Evolutionary conservation across 768 basidiomycete species (phyloP).

Genomic region (Tricholoma hemisulphureum): DNA sequence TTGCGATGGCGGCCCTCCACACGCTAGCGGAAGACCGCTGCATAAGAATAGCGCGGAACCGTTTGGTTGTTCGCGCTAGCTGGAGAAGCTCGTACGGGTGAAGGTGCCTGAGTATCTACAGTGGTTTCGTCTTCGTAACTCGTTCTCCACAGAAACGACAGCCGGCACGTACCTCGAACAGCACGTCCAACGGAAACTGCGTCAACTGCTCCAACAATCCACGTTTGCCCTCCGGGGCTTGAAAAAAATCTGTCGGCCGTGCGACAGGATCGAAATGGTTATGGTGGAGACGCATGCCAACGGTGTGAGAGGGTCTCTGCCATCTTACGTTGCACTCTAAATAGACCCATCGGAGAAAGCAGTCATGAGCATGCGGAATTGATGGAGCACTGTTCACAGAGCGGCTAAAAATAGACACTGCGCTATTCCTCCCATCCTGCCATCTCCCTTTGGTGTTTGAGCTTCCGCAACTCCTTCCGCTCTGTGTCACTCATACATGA

Average conservation of each 20-base stretch:
- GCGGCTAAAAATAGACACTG: conserved; percentile 28
- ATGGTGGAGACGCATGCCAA: not conserved
- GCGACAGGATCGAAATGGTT: not conserved
- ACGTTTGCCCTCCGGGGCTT: not conserved
- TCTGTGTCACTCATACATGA: conserved; percentile 46
- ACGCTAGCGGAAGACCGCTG: conserved; percentile 25
- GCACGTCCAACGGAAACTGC: not conserved
- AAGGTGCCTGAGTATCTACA: conserved; percentile 35
- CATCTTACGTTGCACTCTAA: not conserved
- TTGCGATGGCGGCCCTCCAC: conserved; percentile 14
- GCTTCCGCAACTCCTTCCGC: conserved; percentile 52
- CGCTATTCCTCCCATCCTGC: conserved; percentile 55
- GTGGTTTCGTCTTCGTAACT: not conserved
- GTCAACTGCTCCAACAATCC: not conserved
- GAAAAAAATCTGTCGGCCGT: not conserved
- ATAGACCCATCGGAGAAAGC: conserved; percentile 32
- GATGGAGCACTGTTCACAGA: not conserved
- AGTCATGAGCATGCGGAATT: conserved; percentile 31
- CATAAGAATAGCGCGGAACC: conserved; percentile 32
- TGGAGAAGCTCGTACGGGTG: conserved; percentile 35
- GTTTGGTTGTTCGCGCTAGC: conserved; percentile 35
- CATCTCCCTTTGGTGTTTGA: conserved; percentile 63
- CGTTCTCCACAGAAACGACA: not conserved
- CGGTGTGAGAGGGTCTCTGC: not conserved
- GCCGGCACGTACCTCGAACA: not conserved